phyloP scores from a whole-genome alignment of 2,329 filamentous ascomycete genomes.

The Penicillium sclerotiorum region DNA sequence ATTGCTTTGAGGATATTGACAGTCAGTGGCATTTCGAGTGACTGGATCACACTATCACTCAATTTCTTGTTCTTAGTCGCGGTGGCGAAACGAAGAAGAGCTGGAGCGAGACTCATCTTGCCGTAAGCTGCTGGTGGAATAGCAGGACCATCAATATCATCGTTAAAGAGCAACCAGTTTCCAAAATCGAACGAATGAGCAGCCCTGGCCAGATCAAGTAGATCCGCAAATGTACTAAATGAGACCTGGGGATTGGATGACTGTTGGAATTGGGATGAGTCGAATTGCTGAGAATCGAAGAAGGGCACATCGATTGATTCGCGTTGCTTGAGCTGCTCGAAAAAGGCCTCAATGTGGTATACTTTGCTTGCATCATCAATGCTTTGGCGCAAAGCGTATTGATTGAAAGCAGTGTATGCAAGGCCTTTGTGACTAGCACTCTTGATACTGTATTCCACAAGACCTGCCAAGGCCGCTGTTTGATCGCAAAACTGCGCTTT shows the following conservation, averaged over 20 bases:
- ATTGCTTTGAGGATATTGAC: conserved; percentile 40
- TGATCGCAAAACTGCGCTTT: conserved; percentile 37
- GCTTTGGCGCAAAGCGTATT: conserved; percentile 36
- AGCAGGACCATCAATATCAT: conserved; percentile 58
- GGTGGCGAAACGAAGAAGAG: conserved; percentile 58
- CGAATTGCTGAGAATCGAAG: conserved; percentile 19
- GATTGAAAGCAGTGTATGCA: conserved; percentile 30
- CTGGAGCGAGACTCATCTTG: conserved; percentile 53
- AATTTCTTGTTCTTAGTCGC: conserved; percentile 49
- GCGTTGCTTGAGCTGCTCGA: conserved; percentile 22
- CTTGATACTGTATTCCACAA: conserved; percentile 38
- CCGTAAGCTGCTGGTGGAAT: conserved; percentile 51
- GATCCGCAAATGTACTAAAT: conserved; percentile 49
- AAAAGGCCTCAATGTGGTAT: conserved; percentile 36
- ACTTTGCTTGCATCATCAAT: conserved; percentile 41
- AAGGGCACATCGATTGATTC: conserved; percentile 16
- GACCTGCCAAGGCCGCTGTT: conserved; percentile 34
- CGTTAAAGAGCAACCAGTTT: conserved; percentile 55
- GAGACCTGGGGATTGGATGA: conserved; percentile 47
- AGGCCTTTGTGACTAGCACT: conserved; percentile 27
- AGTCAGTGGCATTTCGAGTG: conserved; percentile 35
- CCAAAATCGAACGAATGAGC: conserved; percentile 53
- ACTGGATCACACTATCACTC: conserved; percentile 31
- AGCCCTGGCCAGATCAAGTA: conserved; percentile 55
- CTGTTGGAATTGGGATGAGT: conserved; percentile 23